These are phyloP conservation scores for Pelargonium fulgidum DNA, from an alignment of 441 rosid species.

Conservation along the genomic window DNA sequence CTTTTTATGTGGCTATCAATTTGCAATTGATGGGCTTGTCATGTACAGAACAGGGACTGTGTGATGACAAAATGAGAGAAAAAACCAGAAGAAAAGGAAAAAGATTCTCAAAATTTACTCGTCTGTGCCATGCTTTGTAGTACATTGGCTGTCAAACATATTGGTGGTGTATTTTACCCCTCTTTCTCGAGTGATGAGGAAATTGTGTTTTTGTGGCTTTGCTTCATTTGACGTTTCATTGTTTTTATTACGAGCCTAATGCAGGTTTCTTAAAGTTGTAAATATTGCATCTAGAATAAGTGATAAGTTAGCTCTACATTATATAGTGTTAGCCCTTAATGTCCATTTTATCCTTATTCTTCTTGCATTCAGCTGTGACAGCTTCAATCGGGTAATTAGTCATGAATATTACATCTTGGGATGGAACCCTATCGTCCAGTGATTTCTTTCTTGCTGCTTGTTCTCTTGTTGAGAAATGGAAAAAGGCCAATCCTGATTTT, in stretches of 20 bases:
- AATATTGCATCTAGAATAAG: neutral
- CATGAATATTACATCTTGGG: constrained; percentile 32
- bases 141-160: too few relatives aligned
- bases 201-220: too few relatives aligned
- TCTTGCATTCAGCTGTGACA: neutral
- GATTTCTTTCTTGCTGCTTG: constrained; percentile 47
- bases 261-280: neutral
- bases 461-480: constrained; percentile 50
- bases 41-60: too few relatives aligned
- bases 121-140: too few relatives aligned
- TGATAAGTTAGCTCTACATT: neutral
- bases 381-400: constrained; percentile 9
- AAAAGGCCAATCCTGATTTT: constrained; percentile 22
- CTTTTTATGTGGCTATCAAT: too few relatives aligned
- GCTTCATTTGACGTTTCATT: too few relatives aligned
- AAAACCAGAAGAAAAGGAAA: too few relatives aligned
- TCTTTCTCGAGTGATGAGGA: too few relatives aligned
- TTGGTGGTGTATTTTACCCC: too few relatives aligned
- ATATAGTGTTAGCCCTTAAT: neutral
- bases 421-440: constrained; percentile 49
- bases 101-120: too few relatives aligned
- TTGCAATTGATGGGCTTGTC: too few relatives aligned
- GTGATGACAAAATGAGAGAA: too few relatives aligned
- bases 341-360: neutral
- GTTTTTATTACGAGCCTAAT: neutral